Conservation (phyloP, 169 alveolate species). For the Neospora caninum region DNA sequence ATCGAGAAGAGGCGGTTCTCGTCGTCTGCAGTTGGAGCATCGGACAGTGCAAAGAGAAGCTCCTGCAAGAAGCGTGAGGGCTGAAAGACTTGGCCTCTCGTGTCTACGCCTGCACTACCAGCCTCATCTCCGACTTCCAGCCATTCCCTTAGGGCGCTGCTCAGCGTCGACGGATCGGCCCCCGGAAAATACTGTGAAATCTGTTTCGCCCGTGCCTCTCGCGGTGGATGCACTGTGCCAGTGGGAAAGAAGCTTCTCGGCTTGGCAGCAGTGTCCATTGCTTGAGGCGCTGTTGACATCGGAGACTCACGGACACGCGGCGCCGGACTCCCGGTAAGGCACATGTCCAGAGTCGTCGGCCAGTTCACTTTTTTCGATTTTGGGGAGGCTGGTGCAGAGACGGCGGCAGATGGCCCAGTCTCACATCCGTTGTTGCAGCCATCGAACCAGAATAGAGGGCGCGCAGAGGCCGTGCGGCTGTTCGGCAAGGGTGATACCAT, state of each 20-base stretch:
- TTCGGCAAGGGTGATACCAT: no score
- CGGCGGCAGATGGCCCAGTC: no score
- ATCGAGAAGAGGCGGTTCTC: neutral
- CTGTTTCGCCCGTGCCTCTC: neutral
- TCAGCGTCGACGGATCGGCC: conserved; percentile 9
- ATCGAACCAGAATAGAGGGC: no score
- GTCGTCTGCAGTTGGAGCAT: neutral
- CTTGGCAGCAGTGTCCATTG: no score
- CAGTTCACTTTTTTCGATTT: neutral
- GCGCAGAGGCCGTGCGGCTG: no score
- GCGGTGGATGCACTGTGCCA: neutral
- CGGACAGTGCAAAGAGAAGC: neutral
- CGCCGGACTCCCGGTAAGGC: neutral
- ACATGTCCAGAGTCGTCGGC: neutral
- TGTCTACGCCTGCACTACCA: neutral
- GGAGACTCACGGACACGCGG: neutral
- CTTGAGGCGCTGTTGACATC: no score
- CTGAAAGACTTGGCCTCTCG: neutral
- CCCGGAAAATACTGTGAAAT: neutral
- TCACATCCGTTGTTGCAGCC: no score
- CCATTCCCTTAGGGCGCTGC: neutral
- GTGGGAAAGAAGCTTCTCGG: neutral
- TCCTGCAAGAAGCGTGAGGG: conserved; percentile 20
- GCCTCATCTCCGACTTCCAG: neutral
- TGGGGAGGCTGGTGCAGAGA: no score